Conservation (phyloP, 108 stramenopile genomes). For the Cyclotella sp. region DNA sequence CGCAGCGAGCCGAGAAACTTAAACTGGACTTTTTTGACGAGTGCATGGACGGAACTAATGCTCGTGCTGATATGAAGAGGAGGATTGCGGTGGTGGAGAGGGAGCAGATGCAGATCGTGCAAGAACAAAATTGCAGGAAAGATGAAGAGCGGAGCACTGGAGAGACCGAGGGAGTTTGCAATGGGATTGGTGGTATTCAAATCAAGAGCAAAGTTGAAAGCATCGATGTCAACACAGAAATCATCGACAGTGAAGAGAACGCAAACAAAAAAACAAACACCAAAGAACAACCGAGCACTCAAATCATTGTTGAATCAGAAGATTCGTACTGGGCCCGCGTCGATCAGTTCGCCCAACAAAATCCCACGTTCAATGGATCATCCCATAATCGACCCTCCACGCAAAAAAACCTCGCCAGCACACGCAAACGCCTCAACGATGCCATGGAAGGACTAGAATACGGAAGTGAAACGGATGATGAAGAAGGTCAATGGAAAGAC, state of each 20-base stretch:
- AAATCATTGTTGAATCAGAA: conserved; percentile 8
- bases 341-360: conserved; percentile 11
- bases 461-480: conserved; percentile 39
- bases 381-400: conserved; percentile 1
- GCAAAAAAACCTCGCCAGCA: neutral
- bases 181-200: neutral
- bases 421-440: conserved; percentile 19
- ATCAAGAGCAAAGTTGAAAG: neutral
- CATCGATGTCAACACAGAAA: neutral
- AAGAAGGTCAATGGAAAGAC: conserved; percentile 35
- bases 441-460: conserved; percentile 25
- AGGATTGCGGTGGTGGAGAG: conserved; percentile 41
- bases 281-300: neutral
- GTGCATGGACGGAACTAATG: conserved; percentile 37
- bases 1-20: conserved; percentile 37
- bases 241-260: neutral
- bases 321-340: conserved; percentile 32
- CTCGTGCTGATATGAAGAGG: conserved; percentile 43
- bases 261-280: neutral
- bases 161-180: neutral
- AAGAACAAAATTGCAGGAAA: neutral
- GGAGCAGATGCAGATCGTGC: neutral
- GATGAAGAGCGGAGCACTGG: neutral
- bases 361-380: neutral
- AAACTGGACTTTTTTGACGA: conserved; percentile 44